These are phyloP conservation scores for Arthrobotrys iridis DNA, from an alignment of 2,329 filamentous ascomycete species.

Conservation along the genomic window DNA sequence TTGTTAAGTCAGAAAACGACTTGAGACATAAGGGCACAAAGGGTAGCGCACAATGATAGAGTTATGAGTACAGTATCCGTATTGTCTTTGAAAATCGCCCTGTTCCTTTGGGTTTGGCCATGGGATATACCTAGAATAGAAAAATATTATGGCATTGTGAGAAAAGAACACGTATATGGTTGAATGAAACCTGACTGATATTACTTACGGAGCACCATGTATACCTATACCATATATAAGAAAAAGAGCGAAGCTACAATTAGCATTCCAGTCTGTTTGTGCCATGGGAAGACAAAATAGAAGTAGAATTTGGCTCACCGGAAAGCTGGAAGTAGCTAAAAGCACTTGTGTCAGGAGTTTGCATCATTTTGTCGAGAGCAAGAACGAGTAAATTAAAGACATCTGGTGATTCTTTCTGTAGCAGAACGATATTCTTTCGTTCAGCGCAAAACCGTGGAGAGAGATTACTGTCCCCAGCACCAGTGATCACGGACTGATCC, in stretches of 20 bases:
- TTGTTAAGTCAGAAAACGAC: neutral
- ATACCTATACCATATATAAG: constrained; percentile 16
- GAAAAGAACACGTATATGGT: neutral
- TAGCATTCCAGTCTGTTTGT: neutral
- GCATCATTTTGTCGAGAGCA: constrained; percentile 19
- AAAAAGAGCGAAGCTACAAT: neutral
- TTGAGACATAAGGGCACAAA: neutral
- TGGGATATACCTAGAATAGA: constrained; percentile 21
- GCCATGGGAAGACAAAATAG: neutral
- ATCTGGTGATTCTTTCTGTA: constrained; percentile 13
- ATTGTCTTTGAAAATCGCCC: neutral
- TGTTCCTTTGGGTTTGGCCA: constrained; percentile 16
- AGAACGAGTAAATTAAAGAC: constrained; percentile 40
- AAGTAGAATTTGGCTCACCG: too few species aligned
- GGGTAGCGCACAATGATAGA: constrained; percentile 20
- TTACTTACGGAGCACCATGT: constrained; percentile 46
- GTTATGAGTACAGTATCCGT: constrained; percentile 42
- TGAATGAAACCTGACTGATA: neutral
- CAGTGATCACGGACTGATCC: neutral
- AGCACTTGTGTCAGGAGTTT: neutral
- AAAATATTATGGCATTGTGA: neutral
- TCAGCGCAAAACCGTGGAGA: constrained; percentile 1
- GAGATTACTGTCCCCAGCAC: neutral
- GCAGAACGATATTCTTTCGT: neutral
- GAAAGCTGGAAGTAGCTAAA: constrained; percentile 30